Conservation (phyloP, 2,329 filamentous ascomycete species). For the Harringtonia lauricola region DNA sequence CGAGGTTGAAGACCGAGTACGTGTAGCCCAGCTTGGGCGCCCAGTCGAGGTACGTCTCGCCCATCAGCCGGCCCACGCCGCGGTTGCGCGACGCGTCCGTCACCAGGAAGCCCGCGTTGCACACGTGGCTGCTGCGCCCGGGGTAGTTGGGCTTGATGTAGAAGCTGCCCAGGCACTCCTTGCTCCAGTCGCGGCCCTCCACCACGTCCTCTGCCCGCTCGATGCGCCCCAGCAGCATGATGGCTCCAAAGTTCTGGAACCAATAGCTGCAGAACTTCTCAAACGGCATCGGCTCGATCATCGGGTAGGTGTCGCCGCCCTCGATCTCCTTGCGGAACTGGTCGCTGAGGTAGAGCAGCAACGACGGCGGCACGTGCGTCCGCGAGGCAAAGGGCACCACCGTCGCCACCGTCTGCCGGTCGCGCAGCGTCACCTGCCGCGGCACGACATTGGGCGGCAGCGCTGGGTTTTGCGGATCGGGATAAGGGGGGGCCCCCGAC, state of each 20-base stretch:
- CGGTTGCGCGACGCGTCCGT: conserved; percentile 63
- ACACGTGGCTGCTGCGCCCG: conserved; percentile 80
- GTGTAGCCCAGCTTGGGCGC: conserved; percentile 74
- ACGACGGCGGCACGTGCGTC: conserved; percentile 61
- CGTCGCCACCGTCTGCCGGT: conserved; percentile 74
- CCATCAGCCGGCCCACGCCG: conserved; percentile 65
- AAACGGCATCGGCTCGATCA: conserved; percentile 65
- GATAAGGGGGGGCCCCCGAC: conserved; percentile 55
- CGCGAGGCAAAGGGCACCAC: conserved; percentile 73
- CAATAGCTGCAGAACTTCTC: conserved; percentile 72
- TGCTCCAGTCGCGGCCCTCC: conserved; percentile 62
- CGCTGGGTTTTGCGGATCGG: conserved; percentile 47
- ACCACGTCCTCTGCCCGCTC: conserved; percentile 45
- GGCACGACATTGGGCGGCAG: conserved; percentile 60
- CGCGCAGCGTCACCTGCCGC: conserved; percentile 70
- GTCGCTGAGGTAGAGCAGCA: conserved; percentile 68
- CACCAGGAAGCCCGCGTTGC: conserved; percentile 72
- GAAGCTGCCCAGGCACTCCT: conserved; percentile 77
- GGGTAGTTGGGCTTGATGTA: conserved; percentile 94
- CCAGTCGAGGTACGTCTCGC: conserved; percentile 67
- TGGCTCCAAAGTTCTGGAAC: conserved; percentile 82
- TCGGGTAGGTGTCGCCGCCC: conserved; percentile 84
- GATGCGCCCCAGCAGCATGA: conserved; percentile 76
- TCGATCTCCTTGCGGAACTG: conserved; percentile 86
- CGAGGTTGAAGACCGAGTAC: conserved; percentile 88